Conservation (phyloP, 805 yeast species). For the Nakazawaea sp. region DNA sequence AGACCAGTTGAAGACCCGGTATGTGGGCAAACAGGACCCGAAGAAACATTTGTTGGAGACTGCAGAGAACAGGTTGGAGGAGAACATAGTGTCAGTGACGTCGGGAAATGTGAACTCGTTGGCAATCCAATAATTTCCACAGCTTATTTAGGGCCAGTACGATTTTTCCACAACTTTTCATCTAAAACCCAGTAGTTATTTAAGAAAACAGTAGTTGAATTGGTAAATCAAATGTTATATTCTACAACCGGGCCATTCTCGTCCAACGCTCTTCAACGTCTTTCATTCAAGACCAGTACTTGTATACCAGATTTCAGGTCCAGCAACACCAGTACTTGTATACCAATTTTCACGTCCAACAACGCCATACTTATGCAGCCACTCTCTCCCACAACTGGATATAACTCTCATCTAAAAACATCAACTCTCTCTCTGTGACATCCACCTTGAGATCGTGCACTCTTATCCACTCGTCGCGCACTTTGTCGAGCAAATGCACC, state of each 20-base stretch:
- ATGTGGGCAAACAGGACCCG: slow-evolving; percentile 98
- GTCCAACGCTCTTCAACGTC: too few relatives aligned
- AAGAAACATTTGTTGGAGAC: slow-evolving; percentile 93
- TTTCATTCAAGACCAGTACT: background rate
- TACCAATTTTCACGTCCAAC: background rate
- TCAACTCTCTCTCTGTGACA: slow-evolving; percentile 44
- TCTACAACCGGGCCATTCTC: too few relatives aligned
- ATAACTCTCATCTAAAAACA: slow-evolving; percentile 56
- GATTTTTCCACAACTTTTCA: too few relatives aligned
- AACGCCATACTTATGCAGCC: slow-evolving; percentile 3
- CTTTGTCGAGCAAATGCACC: slow-evolving; percentile 37
- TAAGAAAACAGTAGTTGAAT: too few relatives aligned
- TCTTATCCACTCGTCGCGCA: slow-evolving; percentile 47
- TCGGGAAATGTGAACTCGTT: slow-evolving; percentile 87
- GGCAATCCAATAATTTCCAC: slow-evolving; percentile 63
- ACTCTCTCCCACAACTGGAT: slow-evolving; percentile 59
- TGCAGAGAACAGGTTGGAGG: slow-evolving; percentile 81
- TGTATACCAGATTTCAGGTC: background rate
- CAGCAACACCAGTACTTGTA: background rate
- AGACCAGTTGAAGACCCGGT: slow-evolving; percentile 88
- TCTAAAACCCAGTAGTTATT: too few relatives aligned
- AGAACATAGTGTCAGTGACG: slow-evolving; percentile 78
- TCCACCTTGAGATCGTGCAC: slow-evolving; percentile 45
- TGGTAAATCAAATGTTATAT: too few relatives aligned
- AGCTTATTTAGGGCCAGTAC: too few relatives aligned